Conservation (phyloP, 441 rosid species). For the Codiaeum variegatum region DNA sequence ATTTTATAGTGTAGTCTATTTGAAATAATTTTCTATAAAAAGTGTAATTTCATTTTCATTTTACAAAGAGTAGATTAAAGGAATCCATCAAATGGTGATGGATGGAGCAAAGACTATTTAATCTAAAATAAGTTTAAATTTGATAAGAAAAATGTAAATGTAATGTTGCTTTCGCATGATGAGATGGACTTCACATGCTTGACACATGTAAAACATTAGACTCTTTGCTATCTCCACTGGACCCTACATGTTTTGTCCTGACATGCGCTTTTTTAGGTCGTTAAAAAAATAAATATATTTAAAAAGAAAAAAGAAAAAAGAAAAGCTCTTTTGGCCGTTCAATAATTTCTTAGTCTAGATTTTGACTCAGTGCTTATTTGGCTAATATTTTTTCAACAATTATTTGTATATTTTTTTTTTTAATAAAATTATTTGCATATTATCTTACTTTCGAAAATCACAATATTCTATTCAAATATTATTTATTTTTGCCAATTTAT, state of each 20-base stretch:
- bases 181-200: constrained; percentile 6
- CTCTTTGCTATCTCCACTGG: not conserved
- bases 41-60: not conserved
- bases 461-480: no score
- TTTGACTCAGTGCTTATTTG: no score
- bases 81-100: not conserved
- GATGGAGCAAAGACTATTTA: not conserved
- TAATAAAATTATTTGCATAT: no score
- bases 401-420: no score
- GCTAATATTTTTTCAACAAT: no score
- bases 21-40: not conserved
- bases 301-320: no score
- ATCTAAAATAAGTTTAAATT: not conserved
- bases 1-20: no score
- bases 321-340: no score
- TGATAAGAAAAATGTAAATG: not conserved
- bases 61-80: not conserved
- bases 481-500: no score
- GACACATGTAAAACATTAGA: not conserved
- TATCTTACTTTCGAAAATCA: no score
- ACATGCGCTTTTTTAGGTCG: not conserved
- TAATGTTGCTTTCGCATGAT: constrained; percentile 15
- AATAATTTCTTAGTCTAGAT: no score
- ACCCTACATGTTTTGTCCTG: not conserved
- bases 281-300: no score